These are phyloP conservation scores for Aechmea fasciata DNA, from an alignment of 176 grass and related monocot species.

Conservation along the genomic window DNA sequence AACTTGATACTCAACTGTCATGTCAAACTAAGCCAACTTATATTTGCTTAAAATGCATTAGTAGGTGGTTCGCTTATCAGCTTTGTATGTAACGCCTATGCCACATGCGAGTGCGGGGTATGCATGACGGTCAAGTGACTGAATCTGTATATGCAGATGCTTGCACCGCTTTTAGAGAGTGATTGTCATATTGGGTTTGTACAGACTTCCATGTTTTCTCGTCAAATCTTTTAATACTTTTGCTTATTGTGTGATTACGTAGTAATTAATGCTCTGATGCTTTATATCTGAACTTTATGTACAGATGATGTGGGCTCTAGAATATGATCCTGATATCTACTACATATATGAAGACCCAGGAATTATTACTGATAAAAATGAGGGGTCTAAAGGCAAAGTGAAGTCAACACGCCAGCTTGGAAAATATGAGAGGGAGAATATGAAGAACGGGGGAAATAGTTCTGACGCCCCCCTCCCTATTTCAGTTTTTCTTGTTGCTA, in stretches of 20 bases:
- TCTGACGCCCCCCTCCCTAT: slow-evolving; percentile 79
- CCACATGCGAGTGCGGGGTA: too few species aligned
- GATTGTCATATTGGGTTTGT: too few species aligned
- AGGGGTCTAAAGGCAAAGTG: slow-evolving; percentile 64
- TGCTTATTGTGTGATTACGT: neutral
- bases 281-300: slow-evolving; percentile 21
- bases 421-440: slow-evolving; percentile 77
- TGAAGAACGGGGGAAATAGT: slow-evolving; percentile 42
- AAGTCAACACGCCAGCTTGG: slow-evolving; percentile 79
- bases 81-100: too few species aligned
- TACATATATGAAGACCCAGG: slow-evolving; percentile 71
- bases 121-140: too few species aligned
- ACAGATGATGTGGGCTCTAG: slow-evolving; percentile 99
- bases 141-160: too few species aligned
- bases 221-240: neutral
- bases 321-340: slow-evolving; percentile 91
- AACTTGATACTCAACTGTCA: too few species aligned
- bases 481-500: slow-evolving; percentile 98
- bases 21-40: too few species aligned
- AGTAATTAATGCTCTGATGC: slow-evolving; percentile 7
- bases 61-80: too few species aligned
- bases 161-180: too few species aligned
- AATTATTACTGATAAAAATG: slow-evolving; percentile 39
- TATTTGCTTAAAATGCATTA: too few species aligned
- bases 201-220: too few species aligned